Evolutionary conservation across 2,329 filamentous ascomycete genomes (phyloP).

Genomic region (Chalaropsis ovoidea): DNA sequence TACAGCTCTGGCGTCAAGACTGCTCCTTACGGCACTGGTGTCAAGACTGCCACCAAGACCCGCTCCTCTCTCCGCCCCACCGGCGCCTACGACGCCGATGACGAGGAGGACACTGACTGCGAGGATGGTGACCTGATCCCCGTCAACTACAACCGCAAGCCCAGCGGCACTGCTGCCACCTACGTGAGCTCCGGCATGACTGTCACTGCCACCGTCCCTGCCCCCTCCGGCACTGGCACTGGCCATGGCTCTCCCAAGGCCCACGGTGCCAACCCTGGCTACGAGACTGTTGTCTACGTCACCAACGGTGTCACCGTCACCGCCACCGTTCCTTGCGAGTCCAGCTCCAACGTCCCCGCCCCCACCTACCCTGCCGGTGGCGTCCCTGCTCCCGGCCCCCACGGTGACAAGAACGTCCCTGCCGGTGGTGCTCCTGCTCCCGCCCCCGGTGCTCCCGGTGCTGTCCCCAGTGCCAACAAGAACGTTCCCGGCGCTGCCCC

Average conservation of each 20-base stretch:
- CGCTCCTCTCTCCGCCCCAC: conserved; percentile 5
- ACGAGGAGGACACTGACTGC: not conserved
- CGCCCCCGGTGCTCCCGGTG: not conserved
- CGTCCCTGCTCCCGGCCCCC: not conserved
- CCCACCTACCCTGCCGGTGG: not conserved
- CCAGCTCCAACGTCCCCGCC: too few species aligned
- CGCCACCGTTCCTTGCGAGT: conserved; percentile 15
- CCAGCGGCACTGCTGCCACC: conserved; percentile 4
- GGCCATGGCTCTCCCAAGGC: not conserved
- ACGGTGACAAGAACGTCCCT: not conserved
- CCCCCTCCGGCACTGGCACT: not conserved
- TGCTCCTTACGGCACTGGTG: conserved; percentile 14
- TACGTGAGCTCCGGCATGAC: conserved; percentile 17
- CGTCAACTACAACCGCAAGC: not conserved
- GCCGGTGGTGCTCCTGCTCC: not conserved
- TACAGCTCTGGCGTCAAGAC: conserved; percentile 7
- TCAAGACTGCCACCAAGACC: not conserved
- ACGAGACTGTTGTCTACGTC: conserved; percentile 10
- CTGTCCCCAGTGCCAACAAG: not conserved
- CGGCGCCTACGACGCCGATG: not conserved
- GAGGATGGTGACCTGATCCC: not conserved
- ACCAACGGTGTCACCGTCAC: conserved; percentile 9
- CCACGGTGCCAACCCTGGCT: too few species aligned
- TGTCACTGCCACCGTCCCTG: conserved; percentile 11
- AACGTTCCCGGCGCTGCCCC: not conserved